Base-by-base conservation (phyloP, 1,284 basidiomycete genomes). In the Papiliotrema laurentii region DNA sequence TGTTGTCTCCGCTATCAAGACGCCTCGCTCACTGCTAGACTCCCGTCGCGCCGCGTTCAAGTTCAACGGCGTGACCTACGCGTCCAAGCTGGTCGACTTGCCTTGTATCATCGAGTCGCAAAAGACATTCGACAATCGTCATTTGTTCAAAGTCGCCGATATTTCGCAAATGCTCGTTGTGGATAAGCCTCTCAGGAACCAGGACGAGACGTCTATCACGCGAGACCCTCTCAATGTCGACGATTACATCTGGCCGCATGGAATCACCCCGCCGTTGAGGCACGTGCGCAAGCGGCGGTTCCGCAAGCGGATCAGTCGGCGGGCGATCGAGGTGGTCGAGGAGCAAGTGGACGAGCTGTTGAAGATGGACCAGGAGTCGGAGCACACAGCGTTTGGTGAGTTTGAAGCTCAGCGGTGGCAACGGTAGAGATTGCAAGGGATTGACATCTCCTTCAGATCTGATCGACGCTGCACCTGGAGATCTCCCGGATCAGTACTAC, bases 61-160 rank as follows among this genome's bases (percentile, higher is more conserved):
- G 69, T 81, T 94, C 26, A 87, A 86, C 19, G 83, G 84, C 55
- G 83, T 80, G 45, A 79, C 83, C 1, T 97, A 93, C 67, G 81
- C 87, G 19, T 83, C 96, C 21, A 97, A 97, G 73, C 81, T 99
- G 9, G 96, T 98, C 49, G 96, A 99, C 72, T 76, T 99, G 47
- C 96, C 96, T 1, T 88, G 87, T 69, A 84, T 99, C 49, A 81
- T 96, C 54, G 96, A 99, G 71, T 83, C 90, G 21, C 93, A 98
- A 74, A 98, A 97, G 78, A 96, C 93, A 1, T 75, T 96, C 44
- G 94, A 98, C 74, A 90, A 86, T 69, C 89, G 92, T 68, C 88
- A 93, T 64, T 86, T 97, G 81, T 97, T 98, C 79, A 99, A 99
- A 75, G 87, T 96, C 1, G 92, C 92, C 27, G 96, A 99, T 68